Base-by-base conservation (phyloP, 768 basidiomycete species). In the Coprinopsis cinerea region DNA sequence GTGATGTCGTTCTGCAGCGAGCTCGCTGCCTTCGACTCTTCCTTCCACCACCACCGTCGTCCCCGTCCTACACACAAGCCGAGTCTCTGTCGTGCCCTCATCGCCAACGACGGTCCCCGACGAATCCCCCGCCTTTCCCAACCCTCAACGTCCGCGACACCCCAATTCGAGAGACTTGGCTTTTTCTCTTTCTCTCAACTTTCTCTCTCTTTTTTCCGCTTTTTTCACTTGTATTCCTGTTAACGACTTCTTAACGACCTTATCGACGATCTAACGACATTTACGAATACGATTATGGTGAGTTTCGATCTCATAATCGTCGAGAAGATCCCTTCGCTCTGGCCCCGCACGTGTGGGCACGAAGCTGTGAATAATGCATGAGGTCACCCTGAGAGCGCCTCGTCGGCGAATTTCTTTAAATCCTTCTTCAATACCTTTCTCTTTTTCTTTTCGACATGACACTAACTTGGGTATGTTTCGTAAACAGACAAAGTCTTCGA, bases 401-500 rank as follows among this genome's bases (percentile, higher is more conserved):
- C 20, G 17, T 27, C 50, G 23, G 15, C 24, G 20, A 10, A 49
- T 30, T 55, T 52, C 47, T 49, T 49, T 32, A 43, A 17, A 40
- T 51, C 41, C 26, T 30, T 49, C 43, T 44, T 55, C 27, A 52
- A 53, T 51, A 46, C 47, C 43, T 35, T 48, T 41, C 41, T 53
- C 40, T 44, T 51, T 39, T 53, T 46, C 55, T 42, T 49, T 53
- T 51, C 53, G 39, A 43, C 43, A 47, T 41, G 47, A 10, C 20
- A 17, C 53, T 54, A 51, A 57, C 28, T n/a, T n/a, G n/a, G n/a
- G n/a, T n/a, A 40, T 50, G 2, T 22, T 47, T 26, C 34, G 48
- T n/a, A 54, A 57, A 39, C 75, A 77, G 73, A 64, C 66, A 48
- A 75, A 72, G 58, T 59, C 61, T 22, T 55, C 61, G 39, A 59